Base-by-base conservation (phyloP, 371 early-diverging fungal species). In the Zancudomyces culisetae region DNA sequence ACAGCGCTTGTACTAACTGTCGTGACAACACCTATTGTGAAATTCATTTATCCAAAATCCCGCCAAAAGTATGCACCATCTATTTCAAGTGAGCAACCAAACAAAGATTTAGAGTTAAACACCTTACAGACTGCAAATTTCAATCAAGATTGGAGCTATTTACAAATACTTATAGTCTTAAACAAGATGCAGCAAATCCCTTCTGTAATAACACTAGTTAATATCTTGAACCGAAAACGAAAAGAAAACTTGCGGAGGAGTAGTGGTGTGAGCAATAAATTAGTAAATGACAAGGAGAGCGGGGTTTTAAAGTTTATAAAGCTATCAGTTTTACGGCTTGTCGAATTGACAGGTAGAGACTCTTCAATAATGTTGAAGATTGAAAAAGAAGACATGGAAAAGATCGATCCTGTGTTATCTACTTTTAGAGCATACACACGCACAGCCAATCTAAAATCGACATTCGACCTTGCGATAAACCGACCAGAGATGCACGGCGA, bases 1-100 rank as follows among this genome's bases (percentile, higher is more conserved):
- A 89, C 87, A 87, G 87, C 87, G 10, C 59, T 90, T 23, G 65
- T 83, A 1, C 86, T 87, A 0, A 90, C 87, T 0, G 75, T 81
- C 45, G 72, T 81, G 60, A 90, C 88, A 0, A 72, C 77, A 2
- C 85, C 84, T 18, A 48, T 70, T 1, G 76, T 80, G 6, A 54
- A 59, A 18, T 64, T 52, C 51, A 46, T 82, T 10, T 80, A 82
- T 52, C 83, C 83, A 2, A 64, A 64, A 23, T 66, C 66, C 55
- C 72, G 72, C 43, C 73, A 76, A 49, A 67, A 61, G 43, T 6
- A 35, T 35, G 15, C 15, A 10, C 35, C 35, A 35, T 10, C 10
- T 35, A 35, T 6, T 15, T 6, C 35, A 10, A 35, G 35, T 35
- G 35, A 35, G 35, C 10, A 35, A 15, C 35, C 6, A 15, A 55